Conservation (phyloP, 768 basidiomycete species). For the Leccinellum rugosiceps region DNA sequence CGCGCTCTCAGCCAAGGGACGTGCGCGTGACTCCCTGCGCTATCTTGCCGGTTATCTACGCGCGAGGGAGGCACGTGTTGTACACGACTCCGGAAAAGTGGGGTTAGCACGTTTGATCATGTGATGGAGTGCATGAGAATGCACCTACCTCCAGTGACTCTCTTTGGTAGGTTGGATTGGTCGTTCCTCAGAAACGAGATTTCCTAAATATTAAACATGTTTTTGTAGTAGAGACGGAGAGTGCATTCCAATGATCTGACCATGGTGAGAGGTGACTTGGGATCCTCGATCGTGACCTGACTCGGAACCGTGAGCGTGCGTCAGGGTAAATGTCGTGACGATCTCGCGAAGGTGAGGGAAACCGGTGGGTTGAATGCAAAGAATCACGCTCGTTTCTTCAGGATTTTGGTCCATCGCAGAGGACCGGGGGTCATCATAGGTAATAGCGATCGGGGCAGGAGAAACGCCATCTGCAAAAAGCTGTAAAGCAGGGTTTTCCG, state of each 20-base stretch:
- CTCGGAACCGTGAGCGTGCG: not conserved
- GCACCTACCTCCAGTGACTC: conserved; percentile 1
- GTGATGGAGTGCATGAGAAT: not conserved
- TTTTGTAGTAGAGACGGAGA: not conserved
- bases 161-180: not conserved
- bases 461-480: not conserved
- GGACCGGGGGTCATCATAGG: not conserved
- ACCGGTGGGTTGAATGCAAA: conserved; percentile 15
- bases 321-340: conserved; percentile 13
- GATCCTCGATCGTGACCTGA: not conserved
- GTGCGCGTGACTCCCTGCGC: not conserved
- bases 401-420: not conserved
- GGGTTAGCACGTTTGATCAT: not conserved
- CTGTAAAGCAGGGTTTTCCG: not conserved
- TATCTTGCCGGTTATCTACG: not conserved
- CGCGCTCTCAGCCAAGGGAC: not conserved
- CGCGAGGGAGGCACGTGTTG: not conserved
- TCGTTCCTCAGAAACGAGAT: not conserved
- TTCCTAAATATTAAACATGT: not conserved
- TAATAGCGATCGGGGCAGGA: conserved; percentile 10
- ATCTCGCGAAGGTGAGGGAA: conserved; percentile 20
- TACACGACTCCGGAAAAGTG: not conserved
- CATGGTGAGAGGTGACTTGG: not conserved
- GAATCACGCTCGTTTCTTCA: not conserved
- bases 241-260: not conserved